Evolutionary conservation across 768 basidiomycete species (phyloP).

Genomic region (Erythrobasidium yunnanense): DNA sequence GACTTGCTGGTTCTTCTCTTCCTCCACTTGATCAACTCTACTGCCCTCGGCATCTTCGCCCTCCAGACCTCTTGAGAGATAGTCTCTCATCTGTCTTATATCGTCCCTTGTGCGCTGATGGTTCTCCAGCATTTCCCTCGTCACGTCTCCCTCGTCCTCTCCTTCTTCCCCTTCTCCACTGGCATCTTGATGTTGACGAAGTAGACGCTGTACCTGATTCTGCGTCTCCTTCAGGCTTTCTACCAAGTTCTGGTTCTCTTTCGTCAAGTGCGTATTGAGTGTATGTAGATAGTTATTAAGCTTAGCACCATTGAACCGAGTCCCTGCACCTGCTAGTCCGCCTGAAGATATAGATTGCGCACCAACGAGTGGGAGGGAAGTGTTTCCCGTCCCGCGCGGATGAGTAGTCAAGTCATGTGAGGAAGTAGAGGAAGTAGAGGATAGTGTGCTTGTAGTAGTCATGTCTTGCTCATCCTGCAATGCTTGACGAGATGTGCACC

Average conservation of each 20-base stretch:
- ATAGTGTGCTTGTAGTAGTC: conserved; percentile 53
- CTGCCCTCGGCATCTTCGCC: neutral
- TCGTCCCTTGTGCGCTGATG: conserved; percentile 12
- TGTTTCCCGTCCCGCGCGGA: conserved; percentile 57
- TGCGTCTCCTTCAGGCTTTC: conserved; percentile 25
- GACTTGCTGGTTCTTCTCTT: conserved; percentile 4
- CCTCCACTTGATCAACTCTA: neutral
- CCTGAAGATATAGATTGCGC: too few relatives aligned
- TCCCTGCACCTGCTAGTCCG: conserved; percentile 51
- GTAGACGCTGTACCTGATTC: conserved; percentile 14
- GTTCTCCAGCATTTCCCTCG: conserved; percentile 1
- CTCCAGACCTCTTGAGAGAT: neutral
- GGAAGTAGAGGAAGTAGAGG: conserved; percentile 47
- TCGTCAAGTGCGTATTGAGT: conserved; percentile 66
- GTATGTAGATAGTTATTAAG: conserved; percentile 76
- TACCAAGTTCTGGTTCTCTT: conserved; percentile 65
- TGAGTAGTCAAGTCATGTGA: conserved; percentile 79
- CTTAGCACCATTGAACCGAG: conserved; percentile 66
- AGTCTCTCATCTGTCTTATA: neutral
- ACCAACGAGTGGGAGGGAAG: conserved; percentile 60
- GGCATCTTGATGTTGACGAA: neutral
- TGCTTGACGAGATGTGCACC: too few relatives aligned
- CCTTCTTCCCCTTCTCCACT: neutral
- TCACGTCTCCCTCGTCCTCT: conserved; percentile 3
- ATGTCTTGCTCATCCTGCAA: conserved; percentile 15